Evolutionary conservation across 2,329 filamentous ascomycete species (phyloP).

Genomic region (Colletotrichum orbiculare): DNA sequence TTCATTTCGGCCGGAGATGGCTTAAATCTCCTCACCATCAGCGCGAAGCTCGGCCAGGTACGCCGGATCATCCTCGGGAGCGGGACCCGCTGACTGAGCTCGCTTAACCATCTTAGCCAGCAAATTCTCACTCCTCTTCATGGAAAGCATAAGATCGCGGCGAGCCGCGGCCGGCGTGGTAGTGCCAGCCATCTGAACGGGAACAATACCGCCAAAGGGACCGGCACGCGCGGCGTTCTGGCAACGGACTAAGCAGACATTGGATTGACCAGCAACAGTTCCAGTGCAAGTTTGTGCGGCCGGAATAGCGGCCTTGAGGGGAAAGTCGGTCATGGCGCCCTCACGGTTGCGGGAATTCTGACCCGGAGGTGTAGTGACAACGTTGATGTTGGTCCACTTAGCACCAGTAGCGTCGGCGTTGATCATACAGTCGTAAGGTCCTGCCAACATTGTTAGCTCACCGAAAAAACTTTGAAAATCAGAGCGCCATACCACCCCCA

Average conservation of each 20-base stretch:
- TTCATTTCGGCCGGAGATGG: no score
- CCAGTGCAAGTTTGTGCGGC: slow-evolving; percentile 68
- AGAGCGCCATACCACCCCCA: slow-evolving; percentile 61
- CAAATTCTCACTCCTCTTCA: slow-evolving; percentile 41
- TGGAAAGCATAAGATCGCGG: slow-evolving; percentile 41
- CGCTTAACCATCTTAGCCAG: slow-evolving; percentile 40
- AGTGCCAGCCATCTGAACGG: slow-evolving; percentile 58
- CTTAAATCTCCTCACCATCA: slow-evolving; percentile 39
- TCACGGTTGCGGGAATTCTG: slow-evolving; percentile 59
- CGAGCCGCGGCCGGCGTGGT: slow-evolving; percentile 39
- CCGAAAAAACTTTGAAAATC: neutral
- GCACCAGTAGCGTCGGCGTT: slow-evolving; percentile 68
- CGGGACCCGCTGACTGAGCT: slow-evolving; percentile 31
- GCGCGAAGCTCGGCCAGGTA: slow-evolving; percentile 39
- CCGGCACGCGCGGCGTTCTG: slow-evolving; percentile 70
- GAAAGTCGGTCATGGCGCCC: slow-evolving; percentile 55
- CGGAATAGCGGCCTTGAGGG: slow-evolving; percentile 69
- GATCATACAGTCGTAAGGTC: slow-evolving; percentile 72
- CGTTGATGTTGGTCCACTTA: slow-evolving; percentile 63
- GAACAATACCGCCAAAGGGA: slow-evolving; percentile 71
- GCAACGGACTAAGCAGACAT: slow-evolving; percentile 72
- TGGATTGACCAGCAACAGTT: slow-evolving; percentile 66
- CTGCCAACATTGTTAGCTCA: neutral
- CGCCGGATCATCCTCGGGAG: slow-evolving; percentile 31
- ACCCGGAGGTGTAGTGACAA: slow-evolving; percentile 65